These are phyloP conservation scores for Venturiaceae sp. DNA, from an alignment of 2,329 filamentous ascomycete genomes.

Conservation along the genomic window DNA sequence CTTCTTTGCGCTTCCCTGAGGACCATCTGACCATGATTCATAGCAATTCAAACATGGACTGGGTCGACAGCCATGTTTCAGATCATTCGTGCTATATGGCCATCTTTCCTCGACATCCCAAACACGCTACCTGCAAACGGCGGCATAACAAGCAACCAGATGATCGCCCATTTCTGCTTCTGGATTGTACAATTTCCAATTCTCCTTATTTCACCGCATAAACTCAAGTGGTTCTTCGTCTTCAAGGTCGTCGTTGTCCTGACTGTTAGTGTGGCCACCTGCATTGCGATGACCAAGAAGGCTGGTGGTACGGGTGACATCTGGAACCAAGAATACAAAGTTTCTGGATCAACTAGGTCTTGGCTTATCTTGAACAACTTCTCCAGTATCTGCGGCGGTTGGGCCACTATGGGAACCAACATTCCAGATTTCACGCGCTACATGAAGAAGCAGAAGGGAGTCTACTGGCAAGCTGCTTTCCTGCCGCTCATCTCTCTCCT, in stretches of 20 bases:
- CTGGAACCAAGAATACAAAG: neutral
- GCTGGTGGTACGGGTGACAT: conserved; percentile 14
- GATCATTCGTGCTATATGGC: conserved; percentile 2
- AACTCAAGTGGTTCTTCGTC: conserved; percentile 11
- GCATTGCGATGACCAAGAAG: conserved; percentile 13
- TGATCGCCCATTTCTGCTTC: conserved; percentile 22
- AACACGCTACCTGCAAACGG: conserved; percentile 14
- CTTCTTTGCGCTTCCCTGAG: neutral
- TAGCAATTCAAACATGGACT: conserved; percentile 26
- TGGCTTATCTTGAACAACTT: conserved; percentile 14
- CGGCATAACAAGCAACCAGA: conserved; percentile 35
- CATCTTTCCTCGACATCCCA: neutral
- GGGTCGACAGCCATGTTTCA: conserved; percentile 16
- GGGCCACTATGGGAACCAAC: conserved; percentile 9
- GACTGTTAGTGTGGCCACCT: conserved; percentile 3
- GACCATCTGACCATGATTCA: neutral
- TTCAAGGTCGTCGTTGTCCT: conserved; percentile 10
- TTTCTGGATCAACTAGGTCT: conserved; percentile 8
- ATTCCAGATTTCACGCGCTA: conserved; percentile 13
- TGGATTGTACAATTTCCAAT: conserved; percentile 9
- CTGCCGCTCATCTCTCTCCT: conserved; percentile 16
- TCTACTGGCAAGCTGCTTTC: conserved; percentile 13
- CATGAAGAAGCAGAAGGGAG: conserved; percentile 11
- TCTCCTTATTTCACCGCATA: conserved; percentile 14
- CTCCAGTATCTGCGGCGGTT: too few relatives aligned